Conservation (phyloP, 768 basidiomycete species). For the Lentinula boryana region DNA sequence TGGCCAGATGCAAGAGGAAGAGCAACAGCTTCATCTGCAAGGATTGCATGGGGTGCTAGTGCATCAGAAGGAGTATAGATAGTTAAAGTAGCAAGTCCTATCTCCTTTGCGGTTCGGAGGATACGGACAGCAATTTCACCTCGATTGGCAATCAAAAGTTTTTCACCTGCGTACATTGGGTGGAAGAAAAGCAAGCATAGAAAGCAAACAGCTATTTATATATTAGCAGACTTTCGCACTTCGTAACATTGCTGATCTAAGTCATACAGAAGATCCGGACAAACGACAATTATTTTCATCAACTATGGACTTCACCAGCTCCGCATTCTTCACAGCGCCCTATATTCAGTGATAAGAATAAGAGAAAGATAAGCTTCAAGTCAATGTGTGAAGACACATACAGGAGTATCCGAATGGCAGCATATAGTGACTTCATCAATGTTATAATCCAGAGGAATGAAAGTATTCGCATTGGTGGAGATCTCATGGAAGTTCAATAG, state of each 20-base stretch:
- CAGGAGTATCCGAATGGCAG: slow-evolving; percentile 61
- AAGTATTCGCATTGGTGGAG: slow-evolving; percentile 38
- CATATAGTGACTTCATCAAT: slow-evolving; percentile 54
- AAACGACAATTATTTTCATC: slow-evolving; percentile 40
- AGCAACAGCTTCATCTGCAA: slow-evolving; percentile 45
- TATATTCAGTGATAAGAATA: slow-evolving; percentile 13
- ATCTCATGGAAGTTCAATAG: slow-evolving; percentile 38
- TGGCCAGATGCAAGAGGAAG: slow-evolving; percentile 18
- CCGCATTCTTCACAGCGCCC: slow-evolving; percentile 49
- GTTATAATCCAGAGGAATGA: slow-evolving; percentile 35
- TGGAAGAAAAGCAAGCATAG: not conserved
- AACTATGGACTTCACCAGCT: slow-evolving; percentile 46
- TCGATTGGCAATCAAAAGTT: slow-evolving; percentile 55
- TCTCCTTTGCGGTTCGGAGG: slow-evolving; percentile 45
- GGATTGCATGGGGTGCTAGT: slow-evolving; percentile 48
- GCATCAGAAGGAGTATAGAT: slow-evolving; percentile 57
- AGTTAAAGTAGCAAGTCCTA: slow-evolving; percentile 48
- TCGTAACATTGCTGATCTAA: not conserved
- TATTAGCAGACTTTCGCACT: not conserved
- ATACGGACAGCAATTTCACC: slow-evolving; percentile 69
- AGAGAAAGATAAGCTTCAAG: not conserved
- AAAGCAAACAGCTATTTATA: not conserved
- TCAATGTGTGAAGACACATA: slow-evolving; percentile 22
- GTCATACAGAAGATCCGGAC: slow-evolving; percentile 19
- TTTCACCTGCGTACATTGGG: slow-evolving; percentile 11